Evolutionary conservation across 164 flowering plant species (phyloP).

Genomic region (Kalanchoe fedtschenkoi): DNA sequence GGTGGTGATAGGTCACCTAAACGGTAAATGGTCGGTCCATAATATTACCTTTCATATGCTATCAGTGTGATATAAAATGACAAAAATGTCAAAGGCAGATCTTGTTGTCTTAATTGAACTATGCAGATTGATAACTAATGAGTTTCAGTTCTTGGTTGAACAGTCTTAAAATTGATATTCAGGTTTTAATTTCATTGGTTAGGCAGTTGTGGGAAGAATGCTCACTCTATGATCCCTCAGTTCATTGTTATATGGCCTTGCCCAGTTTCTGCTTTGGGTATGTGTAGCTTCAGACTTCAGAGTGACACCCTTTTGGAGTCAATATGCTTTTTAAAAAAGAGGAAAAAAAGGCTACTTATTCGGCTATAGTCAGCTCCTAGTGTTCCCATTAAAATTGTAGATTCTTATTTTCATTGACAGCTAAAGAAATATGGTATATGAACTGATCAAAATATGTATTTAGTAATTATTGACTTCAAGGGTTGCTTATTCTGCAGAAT

Average conservation of each 20-base stretch:
- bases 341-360: too few relatives aligned
- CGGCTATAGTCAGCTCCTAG: neutral
- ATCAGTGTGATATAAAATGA: neutral
- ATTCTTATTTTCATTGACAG: neutral
- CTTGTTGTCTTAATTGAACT: neutral
- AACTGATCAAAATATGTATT: neutral
- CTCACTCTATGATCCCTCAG: too few relatives aligned
- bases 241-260: too few relatives aligned
- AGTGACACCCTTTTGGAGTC: too few relatives aligned
- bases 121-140: neutral
- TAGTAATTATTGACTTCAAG: neutral
- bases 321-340: too few relatives aligned
- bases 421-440: neutral
- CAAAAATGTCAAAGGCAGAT: too few relatives aligned
- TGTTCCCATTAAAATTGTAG: neutral
- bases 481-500: constrained; percentile 24
- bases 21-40: neutral
- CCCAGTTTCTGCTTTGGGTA: too few relatives aligned
- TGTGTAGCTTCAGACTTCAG: too few relatives aligned
- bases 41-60: neutral
- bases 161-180: too few relatives aligned
- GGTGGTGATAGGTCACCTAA: neutral
- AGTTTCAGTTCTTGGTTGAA: too few relatives aligned
- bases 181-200: too few relatives aligned
- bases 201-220: too few relatives aligned